A percentile compares a stretch with the other conserved stretches of the same genome.
Evolutionary conservation across 2,329 filamentous ascomycete species (phyloP).

Genomic region (Fusarium longipes): DNA sequence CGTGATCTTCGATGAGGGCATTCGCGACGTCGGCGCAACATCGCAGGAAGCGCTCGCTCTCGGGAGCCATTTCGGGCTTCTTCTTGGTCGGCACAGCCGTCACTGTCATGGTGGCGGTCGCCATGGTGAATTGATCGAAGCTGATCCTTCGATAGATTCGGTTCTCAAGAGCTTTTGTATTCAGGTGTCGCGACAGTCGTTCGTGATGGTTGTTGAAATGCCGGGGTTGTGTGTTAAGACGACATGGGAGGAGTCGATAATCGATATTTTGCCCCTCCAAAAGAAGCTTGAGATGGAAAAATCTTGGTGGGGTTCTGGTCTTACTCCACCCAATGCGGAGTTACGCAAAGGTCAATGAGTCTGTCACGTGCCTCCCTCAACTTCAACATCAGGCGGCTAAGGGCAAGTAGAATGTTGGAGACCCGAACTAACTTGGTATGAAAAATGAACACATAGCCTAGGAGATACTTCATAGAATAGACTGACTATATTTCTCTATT

Average conservation of each 20-base stretch:
- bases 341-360: slow-evolving; percentile 29
- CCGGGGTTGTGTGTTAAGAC: background rate
- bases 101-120: slow-evolving; percentile 71
- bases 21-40: slow-evolving; percentile 97
- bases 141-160: background rate
- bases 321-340: slow-evolving; percentile 38
- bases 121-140: slow-evolving; percentile 47
- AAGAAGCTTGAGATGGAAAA: slow-evolving; percentile 35
- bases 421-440: too few species aligned
- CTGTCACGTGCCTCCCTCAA: slow-evolving; percentile 23
- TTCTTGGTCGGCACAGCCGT: slow-evolving; percentile 74
- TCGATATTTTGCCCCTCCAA: slow-evolving; percentile 45
- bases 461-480: too few species aligned
- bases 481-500: too few species aligned
- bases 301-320: slow-evolving; percentile 36
- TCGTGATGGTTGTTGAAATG: background rate
- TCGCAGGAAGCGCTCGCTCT: slow-evolving; percentile 93
- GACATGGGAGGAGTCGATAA: slow-evolving; percentile 15
- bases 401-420: too few species aligned
- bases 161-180: background rate
- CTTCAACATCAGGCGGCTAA: background rate
- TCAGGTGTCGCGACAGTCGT: background rate
- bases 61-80: slow-evolving; percentile 83
- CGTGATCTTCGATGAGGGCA: slow-evolving; percentile 92
- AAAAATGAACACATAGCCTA: too few species aligned